Percentiles rank a stretch among this genome's conserved stretches.
Evolutionary conservation across 768 basidiomycete genomes (phyloP).

Genomic region (Suillus fuscotomentosus): DNA sequence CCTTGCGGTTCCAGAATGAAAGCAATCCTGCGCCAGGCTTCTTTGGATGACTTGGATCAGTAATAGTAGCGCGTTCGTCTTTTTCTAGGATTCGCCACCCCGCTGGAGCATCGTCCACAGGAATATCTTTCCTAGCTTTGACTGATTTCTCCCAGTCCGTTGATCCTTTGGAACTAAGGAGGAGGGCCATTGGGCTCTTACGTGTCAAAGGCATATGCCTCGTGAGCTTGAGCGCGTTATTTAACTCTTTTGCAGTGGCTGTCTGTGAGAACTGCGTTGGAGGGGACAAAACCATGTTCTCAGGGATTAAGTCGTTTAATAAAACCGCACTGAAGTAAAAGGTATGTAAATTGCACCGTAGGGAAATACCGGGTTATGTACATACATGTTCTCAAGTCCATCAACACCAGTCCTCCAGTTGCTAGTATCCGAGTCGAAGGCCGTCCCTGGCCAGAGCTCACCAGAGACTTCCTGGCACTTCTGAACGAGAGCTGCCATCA

Average conservation of each 20-base stretch:
- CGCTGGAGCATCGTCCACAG: slow-evolving; percentile 53
- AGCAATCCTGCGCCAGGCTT: slow-evolving; percentile 58
- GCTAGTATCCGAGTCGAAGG: slow-evolving; percentile 17
- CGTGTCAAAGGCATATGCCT: slow-evolving; percentile 53
- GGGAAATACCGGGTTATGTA: slow-evolving; percentile 15
- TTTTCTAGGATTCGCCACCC: slow-evolving; percentile 75
- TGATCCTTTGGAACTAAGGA: slow-evolving; percentile 69
- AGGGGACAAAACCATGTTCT: slow-evolving; percentile 49
- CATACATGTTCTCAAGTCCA: slow-evolving; percentile 63
- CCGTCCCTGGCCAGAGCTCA: slow-evolving; percentile 49
- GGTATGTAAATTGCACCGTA: slow-evolving; percentile 6
- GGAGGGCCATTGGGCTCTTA: slow-evolving; percentile 67
- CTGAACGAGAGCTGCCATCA: slow-evolving; percentile 54
- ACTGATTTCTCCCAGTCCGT: slow-evolving; percentile 74
- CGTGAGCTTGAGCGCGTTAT: slow-evolving; percentile 62
- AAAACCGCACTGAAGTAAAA: slow-evolving; percentile 36
- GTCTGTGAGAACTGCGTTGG: slow-evolving; percentile 52
- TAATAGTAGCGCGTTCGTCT: slow-evolving; percentile 31
- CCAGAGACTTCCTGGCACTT: slow-evolving; percentile 51
- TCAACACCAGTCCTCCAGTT: slow-evolving; percentile 44
- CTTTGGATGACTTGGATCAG: slow-evolving; percentile 43
- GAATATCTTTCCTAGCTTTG: slow-evolving; percentile 48
- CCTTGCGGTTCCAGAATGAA: slow-evolving; percentile 66
- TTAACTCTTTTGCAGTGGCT: slow-evolving; percentile 55
- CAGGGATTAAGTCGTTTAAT: slow-evolving; percentile 46